Base-by-base conservation (phyloP, 768 basidiomycete species). In the Leucosporidium scottii region DNA sequence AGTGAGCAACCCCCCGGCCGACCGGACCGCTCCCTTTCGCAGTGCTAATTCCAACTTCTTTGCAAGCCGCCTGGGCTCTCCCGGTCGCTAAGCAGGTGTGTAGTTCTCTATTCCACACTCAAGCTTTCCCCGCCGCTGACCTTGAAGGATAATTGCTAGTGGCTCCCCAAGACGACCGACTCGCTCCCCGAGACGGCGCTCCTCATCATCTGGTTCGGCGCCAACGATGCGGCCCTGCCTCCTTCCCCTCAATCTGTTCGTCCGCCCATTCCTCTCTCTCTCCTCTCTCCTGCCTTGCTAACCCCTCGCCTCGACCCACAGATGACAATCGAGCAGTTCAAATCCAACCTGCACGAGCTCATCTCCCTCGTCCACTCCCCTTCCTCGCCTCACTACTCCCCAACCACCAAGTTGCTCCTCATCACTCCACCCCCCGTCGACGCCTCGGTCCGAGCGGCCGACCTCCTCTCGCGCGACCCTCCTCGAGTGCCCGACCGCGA, bases 401-500 rank as follows among this genome's bases (percentile, higher is more conserved):
- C 70, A 13, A 1, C 28, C 20, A 66, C 71, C 12, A 34, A 66
- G 28, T 28, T 65, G 25, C 21, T 72, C 31, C 64, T 68, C 27
- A 61, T 72, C 30, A 68, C 67, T 17, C 67, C 71, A 0, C 71
- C 71, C 3, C 71, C 71, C 28, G 70, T 71, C 27, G 66, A 71
- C 53, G 54, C 58, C 30, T 6, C 31, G 1, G 49, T 44, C 1
- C 66, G 70, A n/a, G 62, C 59, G 55, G 18, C 50, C 47, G 70
- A 71, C 27, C 60, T 71, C n/a, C 56, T 61, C 1, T 47, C 67
- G 21, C 61, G 71, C 15, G 21, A 44, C 18, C 71, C 71, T 2
- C 61, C 67, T 4, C 61, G 64, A 2, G 47, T 36, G 9, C 67
- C 71, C 13, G 71, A 72, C 39, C 64, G 71, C 27, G 67, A 68